Conservation (phyloP, 2,329 filamentous ascomycete species). For the Reticulascus tulasneorum region DNA sequence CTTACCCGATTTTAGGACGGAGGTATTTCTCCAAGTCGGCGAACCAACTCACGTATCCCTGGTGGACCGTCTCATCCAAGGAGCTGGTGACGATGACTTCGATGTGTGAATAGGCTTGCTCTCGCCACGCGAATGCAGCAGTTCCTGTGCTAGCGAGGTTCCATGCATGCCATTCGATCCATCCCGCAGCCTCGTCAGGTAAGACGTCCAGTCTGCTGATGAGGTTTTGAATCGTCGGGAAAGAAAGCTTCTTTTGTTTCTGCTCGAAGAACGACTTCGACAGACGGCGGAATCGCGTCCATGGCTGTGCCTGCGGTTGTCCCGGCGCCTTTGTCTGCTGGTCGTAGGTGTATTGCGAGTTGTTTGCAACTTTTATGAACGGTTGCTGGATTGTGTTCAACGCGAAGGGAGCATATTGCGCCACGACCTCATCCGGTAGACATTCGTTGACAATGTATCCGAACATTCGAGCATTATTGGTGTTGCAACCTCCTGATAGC, state of each 20-base stretch:
- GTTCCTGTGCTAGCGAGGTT: slow-evolving; percentile 6
- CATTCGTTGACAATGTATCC: slow-evolving; percentile 10
- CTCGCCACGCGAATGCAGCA: slow-evolving; percentile 13
- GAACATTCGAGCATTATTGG: slow-evolving; percentile 11
- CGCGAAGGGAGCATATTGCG: slow-evolving; percentile 1
- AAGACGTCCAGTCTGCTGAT: slow-evolving; percentile 5
- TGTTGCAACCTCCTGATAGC: slow-evolving; percentile 10
- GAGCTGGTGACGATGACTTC: slow-evolving; percentile 12
- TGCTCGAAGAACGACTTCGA: slow-evolving; percentile 13
- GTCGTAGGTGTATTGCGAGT: slow-evolving; percentile 8
- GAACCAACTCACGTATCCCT: slow-evolving; percentile 5
- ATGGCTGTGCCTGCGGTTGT: slow-evolving; percentile 3
- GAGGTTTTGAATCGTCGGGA: slow-evolving; percentile 1
- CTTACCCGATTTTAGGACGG: slow-evolving; percentile 6
- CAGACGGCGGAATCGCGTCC: slow-evolving; percentile 8
- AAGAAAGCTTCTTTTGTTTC: slow-evolving; percentile 1
- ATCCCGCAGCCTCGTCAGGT: slow-evolving; percentile 1
- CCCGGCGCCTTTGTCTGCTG: slow-evolving; percentile 4
- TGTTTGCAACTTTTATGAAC: slow-evolving; percentile 4
- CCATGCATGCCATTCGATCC: slow-evolving; percentile 14
- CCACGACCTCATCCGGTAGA: slow-evolving; percentile 6
- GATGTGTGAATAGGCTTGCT: slow-evolving; percentile 12
- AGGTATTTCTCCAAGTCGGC: slow-evolving; percentile 7
- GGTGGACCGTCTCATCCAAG: slow-evolving; percentile 6
- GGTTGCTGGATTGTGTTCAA: slow-evolving; percentile 9